These are phyloP conservation scores for Trypanosomatidae sp. DNA, from an alignment of 208 protist genomes.

Conservation along the genomic window DNA sequence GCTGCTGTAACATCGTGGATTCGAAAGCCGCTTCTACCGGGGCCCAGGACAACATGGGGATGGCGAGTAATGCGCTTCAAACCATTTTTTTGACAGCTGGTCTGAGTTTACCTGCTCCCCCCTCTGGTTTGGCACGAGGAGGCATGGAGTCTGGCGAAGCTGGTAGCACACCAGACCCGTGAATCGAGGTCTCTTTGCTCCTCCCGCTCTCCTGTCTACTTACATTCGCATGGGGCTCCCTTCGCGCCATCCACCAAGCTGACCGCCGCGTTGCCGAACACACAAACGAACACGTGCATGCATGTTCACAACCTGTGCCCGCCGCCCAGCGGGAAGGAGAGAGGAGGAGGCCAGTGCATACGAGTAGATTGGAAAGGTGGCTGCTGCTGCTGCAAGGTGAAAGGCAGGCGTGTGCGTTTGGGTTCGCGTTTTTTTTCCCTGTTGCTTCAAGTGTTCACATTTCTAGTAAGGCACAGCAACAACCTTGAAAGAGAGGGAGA, in stretches of 20 bases:
- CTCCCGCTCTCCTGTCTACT: neutral
- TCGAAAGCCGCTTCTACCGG: constrained; percentile 60
- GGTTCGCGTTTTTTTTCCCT: neutral
- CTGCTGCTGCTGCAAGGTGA: neutral
- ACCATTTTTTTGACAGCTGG: constrained; percentile 29
- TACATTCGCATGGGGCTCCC: neutral
- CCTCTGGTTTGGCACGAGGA: neutral
- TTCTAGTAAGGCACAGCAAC: neutral
- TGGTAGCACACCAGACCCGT: neutral
- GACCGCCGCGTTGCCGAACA: neutral
- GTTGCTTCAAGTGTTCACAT: neutral
- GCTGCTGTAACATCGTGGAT: constrained; percentile 74
- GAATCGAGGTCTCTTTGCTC: neutral
- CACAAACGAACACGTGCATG: neutral
- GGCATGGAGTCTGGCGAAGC: neutral
- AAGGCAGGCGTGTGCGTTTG: neutral
- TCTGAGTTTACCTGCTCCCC: neutral
- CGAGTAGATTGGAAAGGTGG: neutral
- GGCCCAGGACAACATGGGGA: constrained; percentile 24
- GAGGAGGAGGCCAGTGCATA: neutral
- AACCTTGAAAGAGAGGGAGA: neutral
- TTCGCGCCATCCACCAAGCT: neutral
- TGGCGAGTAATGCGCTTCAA: constrained; percentile 70
- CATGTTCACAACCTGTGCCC: neutral
- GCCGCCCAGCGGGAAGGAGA: neutral